A percentile compares a stretch with the other conserved stretches of the same genome.
Conservation (phyloP, 2,329 filamentous ascomycete species). For the Phialocephala sp. region DNA sequence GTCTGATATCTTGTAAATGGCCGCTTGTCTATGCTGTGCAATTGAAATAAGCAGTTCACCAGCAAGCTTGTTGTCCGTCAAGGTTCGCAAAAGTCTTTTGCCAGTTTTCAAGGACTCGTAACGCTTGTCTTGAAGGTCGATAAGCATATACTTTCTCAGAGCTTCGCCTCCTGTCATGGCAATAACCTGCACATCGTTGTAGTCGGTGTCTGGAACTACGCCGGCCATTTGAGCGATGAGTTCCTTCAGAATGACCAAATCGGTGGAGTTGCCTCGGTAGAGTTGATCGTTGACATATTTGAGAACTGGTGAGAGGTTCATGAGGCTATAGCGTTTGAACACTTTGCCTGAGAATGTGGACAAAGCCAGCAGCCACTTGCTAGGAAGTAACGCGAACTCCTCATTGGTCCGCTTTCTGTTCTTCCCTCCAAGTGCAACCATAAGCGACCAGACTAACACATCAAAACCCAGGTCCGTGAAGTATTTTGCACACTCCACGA, state of each 20-base stretch:
- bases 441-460: conserved; percentile 88
- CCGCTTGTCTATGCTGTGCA: conserved; percentile 88
- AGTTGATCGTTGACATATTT: conserved; percentile 91
- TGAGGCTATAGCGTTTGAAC: conserved; percentile 82
- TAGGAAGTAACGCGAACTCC: conserved; percentile 74
- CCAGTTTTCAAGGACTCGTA: conserved; percentile 77
- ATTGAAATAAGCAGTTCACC: conserved; percentile 87
- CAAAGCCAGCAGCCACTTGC: conserved; percentile 88
- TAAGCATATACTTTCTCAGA: conserved; percentile 79
- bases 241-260: conserved; percentile 90
- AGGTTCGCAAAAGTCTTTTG: conserved; percentile 77
- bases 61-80: conserved; percentile 79
- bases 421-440: conserved; percentile 73
- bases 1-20: conserved; percentile 75
- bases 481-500: conserved; percentile 93
- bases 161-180: conserved; percentile 87
- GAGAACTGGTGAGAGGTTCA: conserved; percentile 84
- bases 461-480: conserved; percentile 94
- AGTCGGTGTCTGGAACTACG: conserved; percentile 83
- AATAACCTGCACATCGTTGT: conserved; percentile 85
- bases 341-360: conserved; percentile 91
- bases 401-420: conserved; percentile 67
- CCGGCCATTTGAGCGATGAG: conserved; percentile 93
- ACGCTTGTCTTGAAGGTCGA: conserved; percentile 80
- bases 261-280: conserved; percentile 80